Evolutionary conservation across 2,329 filamentous ascomycete species (phyloP).

Genomic region (Thelonectria blattea): DNA sequence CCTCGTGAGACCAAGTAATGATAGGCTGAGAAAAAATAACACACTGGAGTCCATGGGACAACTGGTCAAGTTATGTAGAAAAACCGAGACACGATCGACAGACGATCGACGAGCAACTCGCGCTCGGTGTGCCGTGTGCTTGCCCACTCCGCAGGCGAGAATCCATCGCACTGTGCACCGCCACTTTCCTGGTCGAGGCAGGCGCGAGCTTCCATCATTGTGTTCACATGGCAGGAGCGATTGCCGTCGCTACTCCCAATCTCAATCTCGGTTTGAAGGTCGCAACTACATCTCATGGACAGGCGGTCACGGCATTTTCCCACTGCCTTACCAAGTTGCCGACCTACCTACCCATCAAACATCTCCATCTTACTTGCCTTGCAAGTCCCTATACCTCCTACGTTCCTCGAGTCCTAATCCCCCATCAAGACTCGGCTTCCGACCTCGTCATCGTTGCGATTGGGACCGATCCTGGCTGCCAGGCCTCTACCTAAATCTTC

Average conservation of each 20-base stretch:
- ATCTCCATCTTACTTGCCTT: neutral
- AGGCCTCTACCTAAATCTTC: slow-evolving; percentile 18
- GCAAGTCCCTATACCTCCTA: neutral
- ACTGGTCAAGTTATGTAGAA: neutral
- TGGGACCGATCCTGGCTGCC: neutral
- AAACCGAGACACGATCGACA: neutral
- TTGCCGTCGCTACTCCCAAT: neutral
- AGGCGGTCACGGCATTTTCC: neutral
- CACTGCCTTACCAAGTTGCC: neutral
- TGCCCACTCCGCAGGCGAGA: neutral
- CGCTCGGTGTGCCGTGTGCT: neutral
- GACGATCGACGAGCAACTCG: neutral
- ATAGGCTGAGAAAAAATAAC: neutral
- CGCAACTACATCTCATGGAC: neutral
- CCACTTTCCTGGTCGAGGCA: slow-evolving; percentile 33
- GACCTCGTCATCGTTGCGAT: neutral
- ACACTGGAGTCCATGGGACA: neutral
- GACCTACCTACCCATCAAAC: neutral
- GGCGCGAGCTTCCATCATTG: neutral
- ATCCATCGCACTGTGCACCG: slow-evolving; percentile 36
- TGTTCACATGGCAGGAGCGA: no score
- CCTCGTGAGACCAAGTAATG: neutral
- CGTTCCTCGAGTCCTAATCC: slow-evolving; percentile 16
- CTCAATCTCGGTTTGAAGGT: neutral
- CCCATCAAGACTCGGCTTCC: neutral